phyloP scores from a whole-genome alignment of 805 yeast genomes.

The Clavispora carvajalis region DNA sequence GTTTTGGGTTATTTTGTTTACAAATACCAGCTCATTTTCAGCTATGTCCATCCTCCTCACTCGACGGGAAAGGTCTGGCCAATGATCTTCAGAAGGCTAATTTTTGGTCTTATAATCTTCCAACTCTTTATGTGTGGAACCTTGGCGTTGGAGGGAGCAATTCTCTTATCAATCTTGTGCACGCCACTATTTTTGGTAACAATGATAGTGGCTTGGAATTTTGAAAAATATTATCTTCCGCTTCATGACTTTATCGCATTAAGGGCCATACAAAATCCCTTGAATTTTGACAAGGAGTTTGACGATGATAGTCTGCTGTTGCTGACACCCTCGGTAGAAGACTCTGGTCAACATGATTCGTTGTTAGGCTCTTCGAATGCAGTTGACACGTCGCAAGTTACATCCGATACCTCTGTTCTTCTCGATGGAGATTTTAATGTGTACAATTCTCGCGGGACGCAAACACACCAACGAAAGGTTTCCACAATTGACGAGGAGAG shows the following conservation, averaged over 20 bases:
- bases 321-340: constrained; percentile 1
- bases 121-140: constrained; percentile 65
- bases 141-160: constrained; percentile 54
- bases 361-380: too few species aligned
- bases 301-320: constrained; percentile 28
- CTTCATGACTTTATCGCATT: constrained; percentile 52
- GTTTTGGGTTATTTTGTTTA: constrained; percentile 53
- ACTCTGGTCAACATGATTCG: background rate
- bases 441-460: constrained; percentile 4
- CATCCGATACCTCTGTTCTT: constrained; percentile 8
- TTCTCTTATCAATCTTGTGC: constrained; percentile 42
- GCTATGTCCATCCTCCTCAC: constrained; percentile 60
- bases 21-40: constrained; percentile 57
- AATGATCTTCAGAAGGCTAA: constrained; percentile 50
- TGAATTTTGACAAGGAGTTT: constrained; percentile 37
- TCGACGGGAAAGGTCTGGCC: constrained; percentile 69
- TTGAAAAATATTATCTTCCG: constrained; percentile 52
- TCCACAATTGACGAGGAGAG: constrained; percentile 56
- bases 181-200: constrained; percentile 47
- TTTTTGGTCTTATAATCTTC: constrained; percentile 50
- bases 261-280: constrained; percentile 47
- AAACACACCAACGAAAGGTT: constrained; percentile 27
- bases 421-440: constrained; percentile 15
- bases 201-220: constrained; percentile 41
- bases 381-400: too few species aligned